These are phyloP conservation scores for Colletotrichum gigasporum DNA, from an alignment of 2,329 filamentous ascomycete species.

Conservation along the genomic window DNA sequence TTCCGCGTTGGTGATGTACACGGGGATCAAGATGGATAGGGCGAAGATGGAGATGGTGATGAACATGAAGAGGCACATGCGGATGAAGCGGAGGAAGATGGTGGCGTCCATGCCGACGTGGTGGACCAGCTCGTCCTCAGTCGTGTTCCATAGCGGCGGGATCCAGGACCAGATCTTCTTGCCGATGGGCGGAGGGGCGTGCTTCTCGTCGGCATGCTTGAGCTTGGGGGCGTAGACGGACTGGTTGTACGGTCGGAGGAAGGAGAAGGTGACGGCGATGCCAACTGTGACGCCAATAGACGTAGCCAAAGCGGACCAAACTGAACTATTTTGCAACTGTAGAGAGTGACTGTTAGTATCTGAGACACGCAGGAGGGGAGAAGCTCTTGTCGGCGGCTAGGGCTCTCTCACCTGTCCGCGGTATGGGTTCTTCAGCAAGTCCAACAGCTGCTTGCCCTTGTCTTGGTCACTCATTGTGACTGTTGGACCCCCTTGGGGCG, in stretches of 20 bases:
- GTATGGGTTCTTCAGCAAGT: conserved; percentile 62
- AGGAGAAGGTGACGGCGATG: conserved; percentile 84
- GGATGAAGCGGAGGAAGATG: conserved; percentile 86
- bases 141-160: conserved; percentile 78
- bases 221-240: conserved; percentile 94
- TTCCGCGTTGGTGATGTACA: conserved; percentile 71
- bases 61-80: conserved; percentile 95
- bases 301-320: conserved; percentile 82
- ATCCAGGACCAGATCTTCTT: conserved; percentile 92
- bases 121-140: conserved; percentile 80
- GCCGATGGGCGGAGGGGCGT: conserved; percentile 86
- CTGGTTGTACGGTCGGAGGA: conserved; percentile 90
- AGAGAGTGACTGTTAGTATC: neutral
- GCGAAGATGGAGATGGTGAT: conserved; percentile 76
- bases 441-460: conserved; percentile 54
- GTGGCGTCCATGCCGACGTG: conserved; percentile 91
- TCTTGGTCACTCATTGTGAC: conserved; percentile 35
- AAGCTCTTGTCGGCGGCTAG: too few species aligned
- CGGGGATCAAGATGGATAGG: conserved; percentile 80
- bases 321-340: conserved; percentile 64
- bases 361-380: neutral
- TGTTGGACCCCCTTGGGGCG: conserved; percentile 24
- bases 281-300: conserved; percentile 79
- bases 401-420: conserved; percentile 50
- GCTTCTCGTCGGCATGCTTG: conserved; percentile 90